phyloP scores from a whole-genome alignment of 2,329 filamentous ascomycete genomes.

The Balansia obtecta region DNA sequence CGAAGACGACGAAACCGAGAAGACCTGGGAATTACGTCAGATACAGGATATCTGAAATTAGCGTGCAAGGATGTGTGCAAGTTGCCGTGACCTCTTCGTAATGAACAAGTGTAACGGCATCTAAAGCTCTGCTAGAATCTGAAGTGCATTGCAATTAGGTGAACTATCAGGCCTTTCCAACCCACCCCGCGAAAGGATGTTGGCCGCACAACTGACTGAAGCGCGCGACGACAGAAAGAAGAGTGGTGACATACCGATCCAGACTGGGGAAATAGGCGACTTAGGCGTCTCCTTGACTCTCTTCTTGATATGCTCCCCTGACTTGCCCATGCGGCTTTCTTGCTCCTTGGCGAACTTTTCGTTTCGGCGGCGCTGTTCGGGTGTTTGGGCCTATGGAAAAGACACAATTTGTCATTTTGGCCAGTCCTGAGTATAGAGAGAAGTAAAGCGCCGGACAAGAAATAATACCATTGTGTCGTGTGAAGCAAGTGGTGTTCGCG shows the following conservation, averaged over 20 bases:
- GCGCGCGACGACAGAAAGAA: background rate
- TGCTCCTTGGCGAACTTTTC: conserved; percentile 65
- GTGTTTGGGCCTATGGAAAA: conserved; percentile 60
- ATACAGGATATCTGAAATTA: background rate
- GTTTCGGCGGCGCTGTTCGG: conserved; percentile 71
- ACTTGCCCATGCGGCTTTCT: conserved; percentile 63
- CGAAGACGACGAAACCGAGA: conserved; percentile 49
- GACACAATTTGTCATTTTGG: background rate
- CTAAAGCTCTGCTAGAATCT: too few relatives aligned
- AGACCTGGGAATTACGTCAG: conserved; percentile 25
- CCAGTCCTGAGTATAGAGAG: background rate
- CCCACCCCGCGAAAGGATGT: too few relatives aligned
- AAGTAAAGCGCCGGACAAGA: background rate
- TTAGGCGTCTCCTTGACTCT: conserved; percentile 40
- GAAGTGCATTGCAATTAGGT: too few relatives aligned
- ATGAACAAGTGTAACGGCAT: background rate
- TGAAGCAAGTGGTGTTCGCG: background rate
- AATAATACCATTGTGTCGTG: background rate
- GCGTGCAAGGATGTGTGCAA: background rate
- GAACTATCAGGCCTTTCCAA: too few relatives aligned
- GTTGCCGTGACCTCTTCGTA: background rate
- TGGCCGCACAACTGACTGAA: background rate
- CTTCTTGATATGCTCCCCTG: conserved; percentile 52
- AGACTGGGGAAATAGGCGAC: conserved; percentile 51
- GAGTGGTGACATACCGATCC: conserved; percentile 40